Conservation (phyloP, 78 protist genomes). For the Guillardia theta region DNA sequence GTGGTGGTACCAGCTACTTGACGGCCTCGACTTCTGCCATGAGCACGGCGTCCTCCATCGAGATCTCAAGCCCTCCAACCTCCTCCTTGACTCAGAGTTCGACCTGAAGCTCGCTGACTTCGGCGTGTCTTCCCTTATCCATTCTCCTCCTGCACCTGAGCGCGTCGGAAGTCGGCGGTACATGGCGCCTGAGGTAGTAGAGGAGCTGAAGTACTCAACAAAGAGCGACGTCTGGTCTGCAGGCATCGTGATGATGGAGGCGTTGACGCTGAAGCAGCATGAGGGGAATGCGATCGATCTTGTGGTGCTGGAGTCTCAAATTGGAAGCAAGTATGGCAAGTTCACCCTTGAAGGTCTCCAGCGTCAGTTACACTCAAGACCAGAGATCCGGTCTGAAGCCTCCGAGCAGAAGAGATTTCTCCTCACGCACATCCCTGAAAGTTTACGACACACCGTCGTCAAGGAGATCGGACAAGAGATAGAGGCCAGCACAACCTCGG, state of each 20-base stretch:
- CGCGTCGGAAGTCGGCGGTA: neutral
- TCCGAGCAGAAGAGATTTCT: no score
- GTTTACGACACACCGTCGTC: no score
- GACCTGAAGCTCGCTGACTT: slow-evolving; percentile 65
- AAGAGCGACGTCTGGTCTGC: neutral
- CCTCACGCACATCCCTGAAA: no score
- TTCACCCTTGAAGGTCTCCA: no score
- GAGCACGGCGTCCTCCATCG: slow-evolving; percentile 78
- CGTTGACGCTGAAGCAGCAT: neutral
- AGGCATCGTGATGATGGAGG: neutral
- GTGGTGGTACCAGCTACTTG: slow-evolving; percentile 14
- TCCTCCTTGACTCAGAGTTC: slow-evolving; percentile 64
- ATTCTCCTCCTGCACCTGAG: neutral
- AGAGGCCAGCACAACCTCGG: no score
- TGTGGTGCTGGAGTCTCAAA: no score
- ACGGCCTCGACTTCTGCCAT: neutral
- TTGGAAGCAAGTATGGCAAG: no score
- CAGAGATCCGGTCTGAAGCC: no score
- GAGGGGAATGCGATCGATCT: no score
- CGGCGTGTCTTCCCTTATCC: neutral
- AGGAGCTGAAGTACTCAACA: neutral
- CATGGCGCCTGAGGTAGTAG: neutral
- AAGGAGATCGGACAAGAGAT: no score
- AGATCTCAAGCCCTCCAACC: slow-evolving; percentile 80
- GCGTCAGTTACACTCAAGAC: no score